Base-by-base conservation (phyloP, 306 rosid species). In the Cotoneaster glaucophyllus region DNA sequence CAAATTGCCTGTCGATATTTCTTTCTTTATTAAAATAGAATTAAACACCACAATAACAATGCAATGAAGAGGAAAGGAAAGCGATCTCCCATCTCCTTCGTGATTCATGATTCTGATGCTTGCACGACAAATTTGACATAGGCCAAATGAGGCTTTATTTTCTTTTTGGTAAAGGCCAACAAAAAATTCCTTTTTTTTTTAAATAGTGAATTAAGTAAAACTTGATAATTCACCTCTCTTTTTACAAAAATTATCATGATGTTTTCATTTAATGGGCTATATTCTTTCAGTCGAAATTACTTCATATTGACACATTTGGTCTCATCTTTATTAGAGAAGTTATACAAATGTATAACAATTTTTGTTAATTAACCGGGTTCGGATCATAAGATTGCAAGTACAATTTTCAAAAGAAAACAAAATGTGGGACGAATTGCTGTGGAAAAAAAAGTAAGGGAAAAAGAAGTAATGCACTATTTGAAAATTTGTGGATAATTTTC, bases 211-310 rank as follows among this genome's bases (percentile, higher is more conserved):
- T 6, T 62, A 28, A 63, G 24, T 8, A 57, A 3, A 19, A 19
- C 8, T 8, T 22, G 59, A 53, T 53, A 1, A 53, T 53, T n/a
- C n/a, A n/a, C n/a, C n/a, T n/a, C n/a, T n/a, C n/a, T n/a, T n/a
- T n/a, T n/a, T n/a, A n/a, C n/a, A n/a, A n/a, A n/a, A n/a, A n/a
- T n/a, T n/a, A n/a, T n/a, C n/a, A n/a, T 34, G 39, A 34, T 34
- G 9, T 6, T 34, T 34, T 34, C 8, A 34, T 34, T 34, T 0
- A 0, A 6, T 1, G 0, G 6, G 0, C 2, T 6, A 34, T 34
- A 34, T 34, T 34, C 6, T 8, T 1, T 34, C 0, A 34, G 39
- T 34, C 6, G 0, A 34, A 34, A 8, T 34, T 34, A 34, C 1
- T 34, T 34, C 8, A 6, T 6, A 34, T 0, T 34, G 8, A 34